A percentile compares a stretch with the other conserved stretches of the same genome.
These are phyloP conservation scores for Aurifilum marmelostoma DNA, from an alignment of 2,329 filamentous ascomycete species.

Conservation along the genomic window DNA sequence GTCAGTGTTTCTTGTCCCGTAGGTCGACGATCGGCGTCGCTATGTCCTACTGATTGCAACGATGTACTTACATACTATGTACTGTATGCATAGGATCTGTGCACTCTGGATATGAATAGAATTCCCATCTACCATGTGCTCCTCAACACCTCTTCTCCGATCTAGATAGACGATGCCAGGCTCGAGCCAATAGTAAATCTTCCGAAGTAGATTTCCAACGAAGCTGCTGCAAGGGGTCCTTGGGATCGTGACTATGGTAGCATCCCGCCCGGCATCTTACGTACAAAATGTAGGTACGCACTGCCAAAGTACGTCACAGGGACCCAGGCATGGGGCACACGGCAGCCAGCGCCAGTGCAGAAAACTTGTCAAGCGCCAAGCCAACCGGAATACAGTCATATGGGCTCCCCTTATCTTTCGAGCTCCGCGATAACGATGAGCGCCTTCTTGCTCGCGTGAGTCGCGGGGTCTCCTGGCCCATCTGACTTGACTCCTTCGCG, in stretches of 20 bases:
- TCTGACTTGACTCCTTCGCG: constrained; percentile 2
- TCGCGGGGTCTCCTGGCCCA: constrained; percentile 11
- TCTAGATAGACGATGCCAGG: neutral
- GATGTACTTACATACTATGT: no score
- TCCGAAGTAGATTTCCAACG: neutral
- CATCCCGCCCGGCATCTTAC: neutral
- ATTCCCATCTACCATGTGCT: neutral
- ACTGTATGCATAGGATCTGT: neutral
- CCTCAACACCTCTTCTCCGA: neutral
- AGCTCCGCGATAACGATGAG: constrained; percentile 23
- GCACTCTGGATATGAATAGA: neutral
- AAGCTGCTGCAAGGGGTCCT: neutral
- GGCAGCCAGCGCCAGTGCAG: neutral
- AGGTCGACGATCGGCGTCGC: no score
- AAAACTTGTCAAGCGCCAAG: constrained; percentile 10
- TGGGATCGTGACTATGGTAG: neutral
- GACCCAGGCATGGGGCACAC: neutral
- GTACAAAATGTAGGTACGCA: constrained; percentile 8
- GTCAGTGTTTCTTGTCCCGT: neutral
- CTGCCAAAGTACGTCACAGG: constrained; percentile 2
- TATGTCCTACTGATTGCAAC: no score
- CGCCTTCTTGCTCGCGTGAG: neutral
- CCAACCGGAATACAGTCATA: neutral
- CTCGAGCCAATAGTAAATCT: neutral
- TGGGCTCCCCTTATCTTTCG: constrained; percentile 21